Evolutionary conservation across 2,329 filamentous ascomycete species (phyloP), one percentile per base, ranked within the genome.

Genomic region (Fusarium kyushuense): DNA sequence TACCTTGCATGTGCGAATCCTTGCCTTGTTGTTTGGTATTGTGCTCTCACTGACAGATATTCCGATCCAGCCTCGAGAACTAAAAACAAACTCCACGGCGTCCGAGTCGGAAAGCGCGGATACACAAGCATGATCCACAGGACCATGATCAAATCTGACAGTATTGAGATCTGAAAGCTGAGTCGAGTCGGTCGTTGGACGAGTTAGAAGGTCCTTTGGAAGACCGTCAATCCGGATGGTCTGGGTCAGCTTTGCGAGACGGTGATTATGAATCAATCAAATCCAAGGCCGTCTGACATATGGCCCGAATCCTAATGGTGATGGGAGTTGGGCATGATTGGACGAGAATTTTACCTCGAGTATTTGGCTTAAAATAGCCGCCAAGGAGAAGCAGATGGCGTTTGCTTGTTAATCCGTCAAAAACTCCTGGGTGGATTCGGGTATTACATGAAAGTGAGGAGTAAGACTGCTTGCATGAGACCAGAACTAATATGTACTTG

Each of bases 101-200:
- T 43, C 56, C 65, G 65, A 67, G 47, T 58, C 65, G 65, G 65
- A 69, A 67, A 57, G 47, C 57, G 38, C 65, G 65, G 65, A 51
- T 47, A 45, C 38, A 30, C 32, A 62, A 66, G 12, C 25, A 25
- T 32, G 55, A 41, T 49, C 59, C 61, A 68, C 60, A 23, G 14
- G 33, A 45, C 21, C 17, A 17, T 32, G 36, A 17, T 25, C 33
- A 62, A 19, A 62, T 52, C 52, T 69, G 56, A 69, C 65, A 66
- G 35, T 62, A 62, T 57, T 51, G 55, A 67, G 45, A 63, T 58
- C 36, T 45, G 47, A 65, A 40, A 63, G 54, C 51, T 49, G 32
- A 42, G 25, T 49, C 35, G 33, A 46, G 29, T 53, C 30, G 16
- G 19, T 19, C 13, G 19, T 14, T 30, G 13, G 25, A 65, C 54